A percentile compares a stretch with the other conserved stretches of the same genome.
Conservation (phyloP, 2,329 filamentous ascomycete species). For the Aureobasidium sp. region DNA sequence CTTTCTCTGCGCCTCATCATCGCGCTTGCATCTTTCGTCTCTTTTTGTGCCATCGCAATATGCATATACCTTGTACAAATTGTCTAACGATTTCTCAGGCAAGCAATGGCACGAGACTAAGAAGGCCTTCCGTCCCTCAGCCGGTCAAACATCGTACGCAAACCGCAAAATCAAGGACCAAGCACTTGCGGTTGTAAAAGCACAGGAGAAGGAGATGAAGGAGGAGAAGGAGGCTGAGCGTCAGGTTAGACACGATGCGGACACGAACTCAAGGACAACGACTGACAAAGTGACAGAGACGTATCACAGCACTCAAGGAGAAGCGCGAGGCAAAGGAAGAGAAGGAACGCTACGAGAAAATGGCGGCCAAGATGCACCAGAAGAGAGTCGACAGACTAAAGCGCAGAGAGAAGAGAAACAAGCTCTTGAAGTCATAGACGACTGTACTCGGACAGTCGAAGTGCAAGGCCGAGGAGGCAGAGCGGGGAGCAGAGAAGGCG, state of each 20-base stretch:
- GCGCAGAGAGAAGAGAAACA: constrained; percentile 97
- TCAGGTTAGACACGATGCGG: constrained; percentile 70
- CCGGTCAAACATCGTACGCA: constrained; percentile 82
- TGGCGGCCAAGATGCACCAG: constrained; percentile 98
- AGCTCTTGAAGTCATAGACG: constrained; percentile 63
- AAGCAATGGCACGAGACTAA: constrained; percentile 94
- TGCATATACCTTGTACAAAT: background rate
- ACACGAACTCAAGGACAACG: too few relatives aligned
- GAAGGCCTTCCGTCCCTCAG: constrained; percentile 84
- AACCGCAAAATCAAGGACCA: constrained; percentile 78
- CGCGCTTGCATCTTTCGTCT: background rate
- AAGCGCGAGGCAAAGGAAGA: constrained; percentile 92
- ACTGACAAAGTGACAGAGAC: constrained; percentile 59
- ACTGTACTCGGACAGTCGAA: too few relatives aligned
- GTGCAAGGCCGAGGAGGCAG: too few relatives aligned
- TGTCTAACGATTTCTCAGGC: constrained; percentile 59
- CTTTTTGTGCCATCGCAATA: background rate
- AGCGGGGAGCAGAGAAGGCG: too few relatives aligned
- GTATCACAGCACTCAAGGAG: constrained; percentile 83
- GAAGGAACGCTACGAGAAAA: constrained; percentile 90
- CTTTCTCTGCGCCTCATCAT: background rate
- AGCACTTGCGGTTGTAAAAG: constrained; percentile 80
- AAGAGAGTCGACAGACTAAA: constrained; percentile 95
- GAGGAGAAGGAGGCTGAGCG: constrained; percentile 93
- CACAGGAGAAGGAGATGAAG: constrained; percentile 95